Conservation (phyloP, 345 rosid species). For the Citrus inodora region DNA sequence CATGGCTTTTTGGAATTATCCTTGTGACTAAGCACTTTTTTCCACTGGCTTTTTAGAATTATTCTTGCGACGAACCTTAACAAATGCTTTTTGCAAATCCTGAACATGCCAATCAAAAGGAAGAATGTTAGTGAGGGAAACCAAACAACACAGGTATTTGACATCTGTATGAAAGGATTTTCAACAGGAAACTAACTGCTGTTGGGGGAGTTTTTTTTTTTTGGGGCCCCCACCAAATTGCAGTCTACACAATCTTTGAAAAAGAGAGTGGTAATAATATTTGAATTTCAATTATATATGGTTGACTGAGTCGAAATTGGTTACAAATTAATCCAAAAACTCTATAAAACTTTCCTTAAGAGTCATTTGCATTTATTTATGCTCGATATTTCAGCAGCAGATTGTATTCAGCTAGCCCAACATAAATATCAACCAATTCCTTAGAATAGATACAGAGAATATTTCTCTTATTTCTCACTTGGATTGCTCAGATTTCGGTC, state of each 20-base stretch:
- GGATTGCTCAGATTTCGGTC: neutral
- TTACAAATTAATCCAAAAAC: neutral
- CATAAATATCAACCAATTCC: neutral
- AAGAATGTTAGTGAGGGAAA: neutral
- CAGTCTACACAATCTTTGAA: neutral
- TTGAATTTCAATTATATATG: neutral
- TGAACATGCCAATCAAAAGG: constrained; percentile 9
- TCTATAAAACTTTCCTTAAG: neutral
- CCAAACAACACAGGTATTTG: neutral
- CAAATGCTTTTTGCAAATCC: constrained; percentile 50
- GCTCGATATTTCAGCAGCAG: neutral
- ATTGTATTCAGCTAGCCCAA: neutral
- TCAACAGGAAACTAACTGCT: neutral
- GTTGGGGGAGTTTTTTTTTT: neutral
- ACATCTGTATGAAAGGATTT: neutral
- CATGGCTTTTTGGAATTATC: constrained; percentile 32
- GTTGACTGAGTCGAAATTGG: neutral
- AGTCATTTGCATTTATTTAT: neutral
- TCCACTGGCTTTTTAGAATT: constrained; percentile 46
- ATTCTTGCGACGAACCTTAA: constrained; percentile 55
- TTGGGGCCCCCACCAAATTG: too few species aligned
- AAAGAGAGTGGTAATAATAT: neutral
- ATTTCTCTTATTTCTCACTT: neutral
- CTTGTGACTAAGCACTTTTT: neutral
- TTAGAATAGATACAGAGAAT: neutral